Conservation (phyloP, 768 basidiomycete species). For the Naematelia encephala region DNA sequence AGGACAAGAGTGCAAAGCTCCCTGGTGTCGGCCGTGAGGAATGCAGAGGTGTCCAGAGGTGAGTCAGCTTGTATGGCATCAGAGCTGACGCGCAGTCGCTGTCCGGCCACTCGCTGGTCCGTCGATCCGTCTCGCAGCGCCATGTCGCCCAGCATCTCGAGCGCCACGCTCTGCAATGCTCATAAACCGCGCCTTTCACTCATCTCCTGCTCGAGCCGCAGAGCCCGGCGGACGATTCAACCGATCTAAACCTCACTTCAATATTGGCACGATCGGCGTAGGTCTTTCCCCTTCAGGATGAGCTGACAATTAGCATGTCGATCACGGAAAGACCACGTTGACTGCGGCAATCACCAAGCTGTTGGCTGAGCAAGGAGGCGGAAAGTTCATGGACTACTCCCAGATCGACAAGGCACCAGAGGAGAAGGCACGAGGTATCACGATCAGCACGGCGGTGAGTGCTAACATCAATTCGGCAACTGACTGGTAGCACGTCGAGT, state of each 20-base stretch:
- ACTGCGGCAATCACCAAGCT: slow-evolving; percentile 69
- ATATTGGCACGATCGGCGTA: slow-evolving; percentile 53
- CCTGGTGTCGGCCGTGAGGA: slow-evolving; percentile 14
- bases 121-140: slow-evolving; percentile 9
- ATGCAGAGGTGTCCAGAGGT: slow-evolving; percentile 21
- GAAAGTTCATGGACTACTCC: slow-evolving; percentile 86
- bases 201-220: slow-evolving; percentile 35
- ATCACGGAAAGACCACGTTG: slow-evolving; percentile 53
- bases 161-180: neutral
- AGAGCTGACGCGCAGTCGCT: slow-evolving; percentile 4
- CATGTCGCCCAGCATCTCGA: slow-evolving; percentile 1
- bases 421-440: slow-evolving; percentile 99
- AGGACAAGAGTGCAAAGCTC: slow-evolving; percentile 17
- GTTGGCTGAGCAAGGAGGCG: slow-evolving; percentile 68
- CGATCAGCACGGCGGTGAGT: slow-evolving; percentile 80
- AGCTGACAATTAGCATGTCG: slow-evolving; percentile 48
- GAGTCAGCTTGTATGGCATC: neutral
- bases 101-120: slow-evolving; percentile 30
- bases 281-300: slow-evolving; percentile 3
- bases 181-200: slow-evolving; percentile 7
- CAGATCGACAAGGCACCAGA: slow-evolving; percentile 99
- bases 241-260: slow-evolving; percentile 52
- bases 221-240: slow-evolving; percentile 50
- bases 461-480: neutral
- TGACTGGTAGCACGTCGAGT: slow-evolving; percentile 73